Evolutionary conservation across 2,329 filamentous ascomycete species (phyloP).

Genomic region (Mycogone perniciosa): DNA sequence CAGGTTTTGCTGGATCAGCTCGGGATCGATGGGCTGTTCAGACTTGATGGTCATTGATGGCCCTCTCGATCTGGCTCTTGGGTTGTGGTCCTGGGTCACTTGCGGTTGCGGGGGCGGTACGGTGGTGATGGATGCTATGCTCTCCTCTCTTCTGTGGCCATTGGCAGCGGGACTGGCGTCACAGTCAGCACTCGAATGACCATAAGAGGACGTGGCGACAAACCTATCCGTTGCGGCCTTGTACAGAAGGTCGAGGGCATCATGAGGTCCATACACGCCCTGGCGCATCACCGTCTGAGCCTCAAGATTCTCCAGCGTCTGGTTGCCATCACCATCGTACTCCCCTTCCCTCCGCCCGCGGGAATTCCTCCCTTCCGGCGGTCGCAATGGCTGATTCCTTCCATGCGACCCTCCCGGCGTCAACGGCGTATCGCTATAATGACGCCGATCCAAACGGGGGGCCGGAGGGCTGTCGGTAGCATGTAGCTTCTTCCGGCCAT

Average conservation of each 20-base stretch:
- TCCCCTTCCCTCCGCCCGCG: constrained; percentile 27
- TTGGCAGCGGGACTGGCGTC: constrained; percentile 18
- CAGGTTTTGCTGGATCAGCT: constrained; percentile 37
- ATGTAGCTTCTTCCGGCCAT: constrained; percentile 63
- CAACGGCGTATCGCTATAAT: constrained; percentile 48
- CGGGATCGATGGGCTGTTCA: constrained; percentile 39
- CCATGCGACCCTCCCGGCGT: constrained; percentile 63
- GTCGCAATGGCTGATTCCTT: constrained; percentile 57
- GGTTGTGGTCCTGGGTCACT: neutral
- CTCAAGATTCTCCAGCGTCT: constrained; percentile 58
- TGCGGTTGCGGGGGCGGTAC: constrained; percentile 15
- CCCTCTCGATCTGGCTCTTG: constrained; percentile 6
- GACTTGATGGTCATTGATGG: constrained; percentile 13
- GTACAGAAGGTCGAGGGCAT: constrained; percentile 85
- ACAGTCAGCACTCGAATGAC: constrained; percentile 7
- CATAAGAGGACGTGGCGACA: constrained; percentile 21
- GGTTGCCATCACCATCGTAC: constrained; percentile 43
- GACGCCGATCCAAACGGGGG: constrained; percentile 34
- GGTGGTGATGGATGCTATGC: constrained; percentile 20
- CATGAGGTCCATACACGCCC: constrained; percentile 84
- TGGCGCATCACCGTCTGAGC: constrained; percentile 58
- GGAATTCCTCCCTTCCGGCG: constrained; percentile 44
- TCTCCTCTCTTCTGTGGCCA: constrained; percentile 26
- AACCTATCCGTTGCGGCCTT: constrained; percentile 69
- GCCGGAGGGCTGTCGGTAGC: constrained; percentile 40